These are phyloP conservation scores for Choiromyces venosus DNA, from an alignment of 495 filamentous ascomycete genomes.

Conservation along the genomic window DNA sequence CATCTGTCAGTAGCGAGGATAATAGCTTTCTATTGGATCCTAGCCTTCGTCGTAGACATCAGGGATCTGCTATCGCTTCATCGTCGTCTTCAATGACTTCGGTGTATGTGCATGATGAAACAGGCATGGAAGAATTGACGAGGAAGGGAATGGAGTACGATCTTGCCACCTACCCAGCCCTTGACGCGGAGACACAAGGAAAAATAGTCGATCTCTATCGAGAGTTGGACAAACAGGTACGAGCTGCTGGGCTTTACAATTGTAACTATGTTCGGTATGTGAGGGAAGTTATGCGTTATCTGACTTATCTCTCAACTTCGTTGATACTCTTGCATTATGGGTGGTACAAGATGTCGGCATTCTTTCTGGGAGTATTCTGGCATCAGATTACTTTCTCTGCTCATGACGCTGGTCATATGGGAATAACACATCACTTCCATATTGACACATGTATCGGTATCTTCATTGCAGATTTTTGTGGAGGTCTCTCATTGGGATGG, in stretches of 20 bases:
- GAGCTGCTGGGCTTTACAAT: constrained; percentile 68
- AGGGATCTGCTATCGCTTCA: constrained; percentile 38
- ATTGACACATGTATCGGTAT: constrained; percentile 81
- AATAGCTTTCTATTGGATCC: constrained; percentile 38
- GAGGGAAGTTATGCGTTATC: constrained; percentile 69
- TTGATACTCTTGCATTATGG: constrained; percentile 59
- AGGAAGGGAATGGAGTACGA: constrained; percentile 70
- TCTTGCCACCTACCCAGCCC: constrained; percentile 70
- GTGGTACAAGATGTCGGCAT: constrained; percentile 70
- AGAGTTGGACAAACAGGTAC: constrained; percentile 62
- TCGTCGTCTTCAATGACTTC: constrained; percentile 46
- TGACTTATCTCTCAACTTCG: constrained; percentile 56
- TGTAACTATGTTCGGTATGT: constrained; percentile 82
- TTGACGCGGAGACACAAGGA: constrained; percentile 70
- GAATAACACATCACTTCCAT: constrained; percentile 84
- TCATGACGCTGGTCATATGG: constrained; percentile 97
- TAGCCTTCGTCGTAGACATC: constrained; percentile 36
- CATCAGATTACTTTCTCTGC: constrained; percentile 93
- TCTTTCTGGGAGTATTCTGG: constrained; percentile 82
- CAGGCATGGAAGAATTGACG: constrained; percentile 69
- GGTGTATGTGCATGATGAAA: constrained; percentile 49
- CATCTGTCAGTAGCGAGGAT: constrained; percentile 44
- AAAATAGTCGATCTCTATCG: constrained; percentile 77
- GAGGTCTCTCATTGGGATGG: constrained; percentile 89
- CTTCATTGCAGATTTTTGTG: constrained; percentile 81